A percentile compares a stretch with the other conserved stretches of the same genome.
phyloP scores from a whole-genome alignment of 192 early-diverging fungal genomes.

The Thamnidium elegans region DNA sequence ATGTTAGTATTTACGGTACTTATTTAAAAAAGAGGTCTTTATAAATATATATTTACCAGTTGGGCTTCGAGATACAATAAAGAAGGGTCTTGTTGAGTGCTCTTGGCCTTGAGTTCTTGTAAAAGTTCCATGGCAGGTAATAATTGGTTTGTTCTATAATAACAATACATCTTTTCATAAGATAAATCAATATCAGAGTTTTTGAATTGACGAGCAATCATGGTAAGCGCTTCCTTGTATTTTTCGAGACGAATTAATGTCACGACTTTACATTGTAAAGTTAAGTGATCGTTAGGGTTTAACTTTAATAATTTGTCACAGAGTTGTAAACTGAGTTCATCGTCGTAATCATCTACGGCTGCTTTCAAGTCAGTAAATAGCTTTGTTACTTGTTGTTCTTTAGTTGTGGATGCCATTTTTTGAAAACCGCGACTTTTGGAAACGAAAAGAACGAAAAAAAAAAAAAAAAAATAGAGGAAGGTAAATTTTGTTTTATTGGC shows the following conservation, averaged over 20 bases:
- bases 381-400: slow-evolving; percentile 17
- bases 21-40: background rate
- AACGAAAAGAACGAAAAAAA: no score
- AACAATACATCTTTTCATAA: slow-evolving; percentile 63
- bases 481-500: no score
- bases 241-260: slow-evolving; percentile 54
- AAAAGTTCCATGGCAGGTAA: slow-evolving; percentile 44
- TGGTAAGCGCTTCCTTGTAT: slow-evolving; percentile 50
- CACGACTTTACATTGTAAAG: slow-evolving; percentile 56
- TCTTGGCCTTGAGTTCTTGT: slow-evolving; percentile 25
- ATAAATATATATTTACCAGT: slow-evolving; percentile 43
- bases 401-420: slow-evolving; percentile 15
- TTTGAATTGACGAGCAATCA: slow-evolving; percentile 41
- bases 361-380: slow-evolving; percentile 18
- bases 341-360: slow-evolving; percentile 35
- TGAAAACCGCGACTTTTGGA: no score
- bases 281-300: slow-evolving; percentile 47
- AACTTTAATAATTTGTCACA: slow-evolving; percentile 51
- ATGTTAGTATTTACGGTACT: background rate
- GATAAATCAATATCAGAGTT: slow-evolving; percentile 36
- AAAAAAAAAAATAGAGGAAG: no score
- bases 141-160: slow-evolving; percentile 61
- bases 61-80: slow-evolving; percentile 64
- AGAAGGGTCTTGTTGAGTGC: slow-evolving; percentile 28
- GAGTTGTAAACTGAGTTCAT: slow-evolving; percentile 49